Evolutionary conservation across 1,284 basidiomycete genomes (phyloP), one percentile per base, ranked within the genome.

Genomic region (Fistulinella cinereoalba): DNA sequence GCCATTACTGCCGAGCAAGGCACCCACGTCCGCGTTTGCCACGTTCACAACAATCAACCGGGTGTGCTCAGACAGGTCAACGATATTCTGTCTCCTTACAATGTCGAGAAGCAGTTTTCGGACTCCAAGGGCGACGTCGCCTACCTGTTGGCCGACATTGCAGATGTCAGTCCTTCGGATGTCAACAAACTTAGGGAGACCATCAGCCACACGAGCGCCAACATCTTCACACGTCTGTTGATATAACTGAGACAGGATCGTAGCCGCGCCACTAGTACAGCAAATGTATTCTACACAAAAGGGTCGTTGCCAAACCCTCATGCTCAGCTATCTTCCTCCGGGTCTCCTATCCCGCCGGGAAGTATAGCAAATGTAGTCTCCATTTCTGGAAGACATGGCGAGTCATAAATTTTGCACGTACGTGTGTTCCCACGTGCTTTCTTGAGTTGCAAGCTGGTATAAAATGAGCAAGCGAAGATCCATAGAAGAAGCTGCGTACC

Each of bases 71-170:
- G 86, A 60, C 84, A 87, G 60, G 90, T 99, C 76, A 99, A 99
- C 79, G 90, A 96, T 59, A 82, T 83, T 24, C 74, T 99, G 40
- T 91, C 89, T 47, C 84, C 89, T 39, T 94, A 96, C 80, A 99
- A 99, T 71, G 96, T 99, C 65, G 95, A 97, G 73, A 98, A 99
- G 76, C 97, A 99, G 71, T 97, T 88, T 71, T 94, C 96, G 16
- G 95, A 98, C 67, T 94, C 91, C 45, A 93, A 93, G 72, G 93
- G 92, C 56, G 94, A 96, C 56, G 77, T 96, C 45, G 96, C 94
- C 18, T 97, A 96, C 69, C 79, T 98, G 54, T 87, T 98, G 82
- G 94, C 93, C 16, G 96, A 99, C 71, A 96, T 99, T 58, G 85
- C 88, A 27, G 83, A 92, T 56, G 94, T 98, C 56, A 89, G 86